Conservation (phyloP, 768 basidiomycete genomes). For the Lactifluus pinguis region DNA sequence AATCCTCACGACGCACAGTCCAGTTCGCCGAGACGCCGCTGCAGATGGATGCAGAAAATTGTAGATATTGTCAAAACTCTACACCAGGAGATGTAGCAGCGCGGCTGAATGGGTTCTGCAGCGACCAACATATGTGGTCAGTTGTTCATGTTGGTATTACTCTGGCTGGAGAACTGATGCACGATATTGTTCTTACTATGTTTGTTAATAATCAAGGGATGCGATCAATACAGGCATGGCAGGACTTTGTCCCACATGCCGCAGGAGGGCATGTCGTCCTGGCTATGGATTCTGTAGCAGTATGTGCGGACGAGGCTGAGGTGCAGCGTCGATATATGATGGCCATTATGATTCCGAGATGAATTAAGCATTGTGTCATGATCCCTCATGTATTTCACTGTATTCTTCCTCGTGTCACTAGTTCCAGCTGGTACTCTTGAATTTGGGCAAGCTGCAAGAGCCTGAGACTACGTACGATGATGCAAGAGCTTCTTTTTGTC, state of each 20-base stretch:
- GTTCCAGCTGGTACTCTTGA: background rate
- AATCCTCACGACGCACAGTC: background rate
- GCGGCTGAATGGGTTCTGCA: constrained; percentile 1
- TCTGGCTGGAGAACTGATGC: background rate
- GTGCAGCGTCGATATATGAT: background rate
- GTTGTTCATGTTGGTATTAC: background rate
- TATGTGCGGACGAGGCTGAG: background rate
- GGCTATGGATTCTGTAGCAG: background rate
- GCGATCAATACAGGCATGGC: background rate
- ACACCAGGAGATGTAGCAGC: background rate
- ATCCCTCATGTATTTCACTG: no score
- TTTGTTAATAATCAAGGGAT: background rate
- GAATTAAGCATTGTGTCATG: background rate
- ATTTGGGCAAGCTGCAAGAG: background rate
- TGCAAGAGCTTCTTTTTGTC: background rate
- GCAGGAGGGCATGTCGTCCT: background rate
- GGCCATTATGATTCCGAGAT: background rate
- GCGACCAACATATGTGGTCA: background rate
- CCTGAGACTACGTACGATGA: background rate
- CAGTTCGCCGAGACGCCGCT: background rate
- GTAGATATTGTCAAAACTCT: background rate
- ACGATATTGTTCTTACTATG: no score
- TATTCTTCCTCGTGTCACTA: background rate
- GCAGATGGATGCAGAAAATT: background rate
- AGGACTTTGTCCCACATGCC: background rate